Percentiles rank a stretch among this genome's conserved stretches.
Conservation (phyloP, 1,284 basidiomycete species). For the Peniophora sp. region DNA sequence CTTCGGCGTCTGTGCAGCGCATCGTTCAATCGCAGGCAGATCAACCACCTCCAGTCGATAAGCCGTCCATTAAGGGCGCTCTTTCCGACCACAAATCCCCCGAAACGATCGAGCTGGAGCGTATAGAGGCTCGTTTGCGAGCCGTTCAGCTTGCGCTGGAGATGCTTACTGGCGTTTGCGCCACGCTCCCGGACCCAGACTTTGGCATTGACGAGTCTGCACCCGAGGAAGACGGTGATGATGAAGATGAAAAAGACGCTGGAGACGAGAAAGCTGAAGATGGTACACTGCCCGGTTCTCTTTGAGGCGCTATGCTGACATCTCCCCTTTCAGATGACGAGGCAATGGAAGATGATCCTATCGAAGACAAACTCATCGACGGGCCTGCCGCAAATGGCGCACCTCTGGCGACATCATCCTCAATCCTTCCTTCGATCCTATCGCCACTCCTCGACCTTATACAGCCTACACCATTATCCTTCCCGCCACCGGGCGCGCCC, state of each 20-base stretch:
- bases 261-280: constrained; percentile 18
- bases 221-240: constrained; percentile 15
- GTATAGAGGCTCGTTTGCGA: constrained; percentile 65
- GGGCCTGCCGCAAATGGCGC: constrained; percentile 21
- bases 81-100: constrained; percentile 67
- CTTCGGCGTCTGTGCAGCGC: constrained; percentile 42
- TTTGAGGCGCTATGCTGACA: neutral
- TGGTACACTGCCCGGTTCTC: constrained; percentile 8
- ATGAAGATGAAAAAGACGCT: constrained; percentile 20
- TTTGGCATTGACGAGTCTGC: constrained; percentile 28
- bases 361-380: constrained; percentile 16
- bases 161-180: constrained; percentile 80
- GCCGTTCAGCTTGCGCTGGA: constrained; percentile 78
- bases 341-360: constrained; percentile 24
- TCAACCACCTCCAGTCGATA: constrained; percentile 43
- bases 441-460: constrained; percentile 59
- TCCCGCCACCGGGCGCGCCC: constrained; percentile 60
- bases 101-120: constrained; percentile 62
- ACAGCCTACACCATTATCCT: constrained; percentile 71
- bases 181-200: constrained; percentile 74
- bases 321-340: constrained; percentile 18
- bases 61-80: constrained; percentile 47
- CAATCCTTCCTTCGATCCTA: constrained; percentile 39
- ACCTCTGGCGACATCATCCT: constrained; percentile 13
- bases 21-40: constrained; percentile 41